These are phyloP conservation scores for Zizania latifolia DNA, from an alignment of 176 grass and related monocot species.

Conservation along the genomic window DNA sequence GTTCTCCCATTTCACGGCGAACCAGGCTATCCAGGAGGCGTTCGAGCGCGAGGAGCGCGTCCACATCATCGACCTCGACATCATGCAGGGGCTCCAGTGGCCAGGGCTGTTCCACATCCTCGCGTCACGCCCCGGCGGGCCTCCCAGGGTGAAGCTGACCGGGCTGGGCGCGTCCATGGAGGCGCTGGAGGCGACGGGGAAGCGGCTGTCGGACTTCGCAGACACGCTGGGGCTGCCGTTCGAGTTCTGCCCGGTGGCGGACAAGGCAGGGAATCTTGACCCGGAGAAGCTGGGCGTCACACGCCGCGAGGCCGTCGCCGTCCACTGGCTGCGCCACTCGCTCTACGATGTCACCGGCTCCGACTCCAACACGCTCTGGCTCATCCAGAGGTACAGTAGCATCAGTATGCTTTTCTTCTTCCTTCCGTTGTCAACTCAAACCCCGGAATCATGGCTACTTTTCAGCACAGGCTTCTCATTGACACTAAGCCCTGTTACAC, in stretches of 20 bases:
- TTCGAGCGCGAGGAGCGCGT: constrained; percentile 78
- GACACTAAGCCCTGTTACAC: too few species aligned
- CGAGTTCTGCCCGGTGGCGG: constrained; percentile 62
- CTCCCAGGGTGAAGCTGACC: constrained; percentile 54
- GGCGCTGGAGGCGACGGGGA: constrained; percentile 63
- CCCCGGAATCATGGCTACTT: constrained; percentile 31
- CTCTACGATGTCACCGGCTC: constrained; percentile 75
- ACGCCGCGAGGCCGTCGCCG: constrained; percentile 57
- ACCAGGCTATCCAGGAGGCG: constrained; percentile 85
- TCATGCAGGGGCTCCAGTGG: constrained; percentile 86
- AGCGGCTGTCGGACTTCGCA: constrained; percentile 65
- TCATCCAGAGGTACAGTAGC: constrained; percentile 49
- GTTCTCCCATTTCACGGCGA: constrained; percentile 89
- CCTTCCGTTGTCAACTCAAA: constrained; percentile 21
- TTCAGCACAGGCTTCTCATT: constrained; percentile 5
- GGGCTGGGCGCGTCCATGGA: constrained; percentile 61
- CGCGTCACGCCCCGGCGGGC: constrained; percentile 55
- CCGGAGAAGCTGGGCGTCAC: constrained; percentile 57
- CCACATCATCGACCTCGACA: constrained; percentile 91
- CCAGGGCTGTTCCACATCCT: constrained; percentile 89
- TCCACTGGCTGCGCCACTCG: constrained; percentile 84
- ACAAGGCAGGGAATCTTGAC: constrained; percentile 77
- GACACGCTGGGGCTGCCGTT: constrained; percentile 60
- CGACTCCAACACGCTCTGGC: constrained; percentile 62
- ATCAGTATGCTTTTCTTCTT: background rate